These are phyloP conservation scores for Cryphonectria naterciae DNA, from an alignment of 2,329 filamentous ascomycete species.

Conservation along the genomic window DNA sequence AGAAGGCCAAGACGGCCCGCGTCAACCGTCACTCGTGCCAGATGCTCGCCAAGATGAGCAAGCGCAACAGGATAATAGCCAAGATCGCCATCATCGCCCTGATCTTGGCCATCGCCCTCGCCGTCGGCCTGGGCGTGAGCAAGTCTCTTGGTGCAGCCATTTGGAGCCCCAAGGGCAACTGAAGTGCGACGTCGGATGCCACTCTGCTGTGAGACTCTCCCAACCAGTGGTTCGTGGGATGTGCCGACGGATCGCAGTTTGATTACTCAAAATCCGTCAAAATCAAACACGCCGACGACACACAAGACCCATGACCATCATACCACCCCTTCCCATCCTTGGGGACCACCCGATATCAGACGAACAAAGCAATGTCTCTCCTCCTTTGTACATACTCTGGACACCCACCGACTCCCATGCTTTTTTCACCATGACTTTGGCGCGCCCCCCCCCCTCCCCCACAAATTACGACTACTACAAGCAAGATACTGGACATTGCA, in stretches of 20 bases:
- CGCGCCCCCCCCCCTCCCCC: too few relatives aligned
- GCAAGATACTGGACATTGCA: not conserved
- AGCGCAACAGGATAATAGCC: constrained; percentile 56
- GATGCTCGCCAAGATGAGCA: constrained; percentile 57
- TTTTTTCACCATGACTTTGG: not conserved
- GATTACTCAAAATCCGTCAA: not conserved
- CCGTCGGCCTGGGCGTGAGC: constrained; percentile 64
- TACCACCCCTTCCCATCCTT: not conserved
- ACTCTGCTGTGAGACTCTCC: not conserved
- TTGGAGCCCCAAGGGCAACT: constrained; percentile 49
- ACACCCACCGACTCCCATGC: not conserved
- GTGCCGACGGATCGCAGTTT: not conserved
- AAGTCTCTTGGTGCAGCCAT: constrained; percentile 63
- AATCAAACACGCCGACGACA: not conserved
- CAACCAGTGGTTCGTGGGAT: not conserved
- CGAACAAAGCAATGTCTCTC: constrained; percentile 21
- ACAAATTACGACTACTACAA: not conserved
- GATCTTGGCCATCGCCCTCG: constrained; percentile 54
- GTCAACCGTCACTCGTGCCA: constrained; percentile 54
- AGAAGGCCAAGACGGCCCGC: constrained; percentile 61
- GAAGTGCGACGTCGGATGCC: constrained; percentile 19
- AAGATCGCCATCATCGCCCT: constrained; percentile 54
- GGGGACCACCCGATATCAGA: constrained; percentile 5
- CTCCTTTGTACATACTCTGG: constrained; percentile 24
- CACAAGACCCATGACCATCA: not conserved